These are phyloP conservation scores for Claviceps digitariae DNA, from an alignment of 2,329 filamentous ascomycete genomes.

Conservation along the genomic window DNA sequence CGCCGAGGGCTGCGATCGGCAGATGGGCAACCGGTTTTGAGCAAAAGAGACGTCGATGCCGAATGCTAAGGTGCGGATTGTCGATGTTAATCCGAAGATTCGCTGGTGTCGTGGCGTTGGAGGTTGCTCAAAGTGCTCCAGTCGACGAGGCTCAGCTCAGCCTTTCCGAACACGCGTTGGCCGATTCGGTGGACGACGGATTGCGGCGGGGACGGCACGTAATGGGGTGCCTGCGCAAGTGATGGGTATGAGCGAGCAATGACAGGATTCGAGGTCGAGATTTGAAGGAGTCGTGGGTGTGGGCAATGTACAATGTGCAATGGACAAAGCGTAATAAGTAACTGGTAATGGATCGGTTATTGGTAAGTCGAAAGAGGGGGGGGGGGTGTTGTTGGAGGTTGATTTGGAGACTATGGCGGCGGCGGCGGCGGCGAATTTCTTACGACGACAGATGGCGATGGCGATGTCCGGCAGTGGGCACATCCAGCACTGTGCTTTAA, in stretches of 20 bases:
- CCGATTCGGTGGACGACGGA: constrained; percentile 1
- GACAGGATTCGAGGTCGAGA: neutral
- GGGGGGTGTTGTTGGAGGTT: neutral
- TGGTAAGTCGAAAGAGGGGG: neutral
- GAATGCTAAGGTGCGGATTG: neutral
- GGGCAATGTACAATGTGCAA: neutral
- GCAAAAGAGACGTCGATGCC: neutral
- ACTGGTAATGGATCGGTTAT: neutral
- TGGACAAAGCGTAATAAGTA: neutral
- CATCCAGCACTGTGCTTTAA: neutral
- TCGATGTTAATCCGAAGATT: neutral
- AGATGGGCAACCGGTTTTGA: neutral
- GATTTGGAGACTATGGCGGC: neutral
- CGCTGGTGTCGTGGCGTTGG: neutral
- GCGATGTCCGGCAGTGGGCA: constrained; percentile 2
- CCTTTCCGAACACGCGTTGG: constrained; percentile 2
- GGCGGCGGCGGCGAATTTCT: neutral
- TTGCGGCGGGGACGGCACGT: constrained; percentile 3
- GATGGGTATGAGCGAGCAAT: neutral
- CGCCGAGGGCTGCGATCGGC: constrained; percentile 1
- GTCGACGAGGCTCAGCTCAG: constrained; percentile 3
- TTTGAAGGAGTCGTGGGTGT: neutral
- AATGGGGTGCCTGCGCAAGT: constrained; percentile 2
- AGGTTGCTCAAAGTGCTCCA: neutral
- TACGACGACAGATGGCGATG: constrained; percentile 1